phyloP scores from a whole-genome alignment of 139 green algal species.

The Chlorella ohadii region DNA sequence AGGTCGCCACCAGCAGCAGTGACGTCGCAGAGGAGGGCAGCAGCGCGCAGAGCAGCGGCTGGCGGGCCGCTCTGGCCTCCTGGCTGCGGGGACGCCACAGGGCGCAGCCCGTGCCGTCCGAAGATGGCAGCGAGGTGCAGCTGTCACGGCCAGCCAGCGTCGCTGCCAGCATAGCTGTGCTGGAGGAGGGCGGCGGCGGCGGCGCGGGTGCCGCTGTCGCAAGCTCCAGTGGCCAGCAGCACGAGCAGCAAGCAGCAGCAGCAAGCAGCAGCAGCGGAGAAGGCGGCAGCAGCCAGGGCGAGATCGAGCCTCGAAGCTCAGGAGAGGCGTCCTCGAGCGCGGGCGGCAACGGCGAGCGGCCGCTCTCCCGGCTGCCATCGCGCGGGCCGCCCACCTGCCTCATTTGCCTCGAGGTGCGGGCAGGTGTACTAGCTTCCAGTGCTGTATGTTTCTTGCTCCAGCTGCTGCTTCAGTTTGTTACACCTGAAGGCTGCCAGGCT shows the following conservation, averaged over 20 bases:
- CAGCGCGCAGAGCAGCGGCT: neutral
- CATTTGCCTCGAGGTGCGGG: slow-evolving; percentile 8
- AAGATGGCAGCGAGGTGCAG: neutral
- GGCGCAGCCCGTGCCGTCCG: too few relatives aligned
- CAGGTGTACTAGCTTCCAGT: too few relatives aligned
- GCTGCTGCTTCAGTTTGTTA: too few relatives aligned
- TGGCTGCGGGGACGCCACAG: neutral
- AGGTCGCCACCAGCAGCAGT: neutral
- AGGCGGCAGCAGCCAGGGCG: neutral
- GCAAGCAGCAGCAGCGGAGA: neutral
- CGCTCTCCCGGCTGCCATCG: slow-evolving; percentile 1
- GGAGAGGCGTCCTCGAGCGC: neutral
- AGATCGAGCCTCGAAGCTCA: slow-evolving; percentile 4
- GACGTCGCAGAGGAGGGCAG: neutral
- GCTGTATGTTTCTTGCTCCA: too few relatives aligned
- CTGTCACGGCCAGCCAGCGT: neutral
- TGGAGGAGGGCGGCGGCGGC: neutral
- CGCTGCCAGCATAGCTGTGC: slow-evolving; percentile 6
- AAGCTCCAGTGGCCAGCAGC: neutral
- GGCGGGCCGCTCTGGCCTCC: too few relatives aligned
- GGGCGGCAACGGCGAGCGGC: neutral
- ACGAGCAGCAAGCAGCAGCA: neutral
- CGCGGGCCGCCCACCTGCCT: slow-evolving; percentile 25
- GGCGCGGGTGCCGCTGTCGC: too few relatives aligned
- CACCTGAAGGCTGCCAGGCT: too few relatives aligned